phyloP scores from a whole-genome alignment of 352 stramenopile genomes.

The Phytophthora podocarpi region DNA sequence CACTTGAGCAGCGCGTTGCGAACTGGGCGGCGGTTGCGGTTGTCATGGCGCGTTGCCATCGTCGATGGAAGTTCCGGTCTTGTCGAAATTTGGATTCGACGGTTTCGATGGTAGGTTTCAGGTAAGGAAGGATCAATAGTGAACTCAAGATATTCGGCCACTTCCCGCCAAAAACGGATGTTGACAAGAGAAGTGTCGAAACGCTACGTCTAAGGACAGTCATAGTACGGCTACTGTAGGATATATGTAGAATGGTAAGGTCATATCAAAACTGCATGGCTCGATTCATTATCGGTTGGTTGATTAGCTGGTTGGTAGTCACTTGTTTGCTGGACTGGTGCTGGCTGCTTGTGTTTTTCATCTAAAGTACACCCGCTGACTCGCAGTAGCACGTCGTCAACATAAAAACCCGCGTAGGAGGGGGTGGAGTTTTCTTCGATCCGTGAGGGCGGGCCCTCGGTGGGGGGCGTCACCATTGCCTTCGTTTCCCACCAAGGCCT shows the following conservation, averaged over 20 bases:
- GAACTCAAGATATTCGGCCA: slow-evolving; percentile 19
- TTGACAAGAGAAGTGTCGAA: not conserved
- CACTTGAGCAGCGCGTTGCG: slow-evolving; percentile 38
- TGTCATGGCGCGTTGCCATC: slow-evolving; percentile 26
- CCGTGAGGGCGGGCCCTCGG: slow-evolving; percentile 42
- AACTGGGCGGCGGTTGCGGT: slow-evolving; percentile 25
- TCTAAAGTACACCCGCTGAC: slow-evolving; percentile 49
- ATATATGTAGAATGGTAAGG: not conserved
- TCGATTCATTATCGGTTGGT: slow-evolving; percentile 36
- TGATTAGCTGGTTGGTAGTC: slow-evolving; percentile 33
- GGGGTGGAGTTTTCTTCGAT: slow-evolving; percentile 37
- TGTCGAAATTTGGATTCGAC: slow-evolving; percentile 11
- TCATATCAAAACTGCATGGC: slow-evolving; percentile 32
- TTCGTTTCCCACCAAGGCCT: slow-evolving; percentile 42
- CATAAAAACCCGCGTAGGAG: slow-evolving; percentile 33
- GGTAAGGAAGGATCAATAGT: slow-evolving; percentile 8
- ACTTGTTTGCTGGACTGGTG: slow-evolving; percentile 21
- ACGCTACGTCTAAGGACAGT: not conserved
- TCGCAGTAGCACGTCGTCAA: slow-evolving; percentile 35
- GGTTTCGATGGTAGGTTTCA: slow-evolving; percentile 19
- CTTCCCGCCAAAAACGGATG: slow-evolving; percentile 17
- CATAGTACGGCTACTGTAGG: not conserved
- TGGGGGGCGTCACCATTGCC: slow-evolving; percentile 38
- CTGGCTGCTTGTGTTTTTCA: slow-evolving; percentile 31
- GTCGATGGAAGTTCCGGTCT: not conserved